Evolutionary conservation across 768 basidiomycete species (phyloP).

Genomic region (Pisolithus sp.): DNA sequence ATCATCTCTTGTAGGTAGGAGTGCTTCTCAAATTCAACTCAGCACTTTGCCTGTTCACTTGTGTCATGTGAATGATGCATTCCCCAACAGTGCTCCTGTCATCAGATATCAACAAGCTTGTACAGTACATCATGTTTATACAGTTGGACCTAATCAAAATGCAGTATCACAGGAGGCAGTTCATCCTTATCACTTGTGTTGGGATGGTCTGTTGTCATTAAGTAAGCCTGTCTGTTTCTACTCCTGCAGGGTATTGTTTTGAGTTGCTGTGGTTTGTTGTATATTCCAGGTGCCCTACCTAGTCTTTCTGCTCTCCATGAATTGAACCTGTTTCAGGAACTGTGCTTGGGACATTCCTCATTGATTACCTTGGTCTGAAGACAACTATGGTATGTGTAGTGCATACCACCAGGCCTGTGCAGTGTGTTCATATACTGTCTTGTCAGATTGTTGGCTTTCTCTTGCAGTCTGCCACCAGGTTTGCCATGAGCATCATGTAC

Average conservation of each 20-base stretch:
- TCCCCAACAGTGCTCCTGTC: neutral
- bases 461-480: constrained; percentile 67
- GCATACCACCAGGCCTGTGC: neutral
- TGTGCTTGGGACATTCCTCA: constrained; percentile 64
- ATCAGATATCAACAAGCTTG: constrained; percentile 12
- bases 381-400: constrained; percentile 55
- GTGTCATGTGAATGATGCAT: constrained; percentile 4
- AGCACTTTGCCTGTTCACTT: constrained; percentile 9
- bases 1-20: constrained; percentile 12
- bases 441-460: constrained; percentile 60
- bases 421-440: neutral
- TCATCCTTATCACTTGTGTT: constrained; percentile 55
- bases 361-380: constrained; percentile 74
- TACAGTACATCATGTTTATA: neutral
- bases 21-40: constrained; percentile 9
- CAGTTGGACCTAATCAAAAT: neutral
- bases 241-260: constrained; percentile 32
- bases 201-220: constrained; percentile 83
- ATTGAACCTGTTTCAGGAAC: constrained; percentile 35
- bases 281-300: constrained; percentile 45
- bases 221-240: constrained; percentile 38
- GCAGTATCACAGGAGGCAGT: constrained; percentile 52
- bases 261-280: constrained; percentile 41
- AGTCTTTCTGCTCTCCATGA: neutral
- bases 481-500: constrained; percentile 87